These are phyloP conservation scores for Hymenoscyphus infarciens DNA, from an alignment of 2,329 filamentous ascomycete species.

Conservation along the genomic window DNA sequence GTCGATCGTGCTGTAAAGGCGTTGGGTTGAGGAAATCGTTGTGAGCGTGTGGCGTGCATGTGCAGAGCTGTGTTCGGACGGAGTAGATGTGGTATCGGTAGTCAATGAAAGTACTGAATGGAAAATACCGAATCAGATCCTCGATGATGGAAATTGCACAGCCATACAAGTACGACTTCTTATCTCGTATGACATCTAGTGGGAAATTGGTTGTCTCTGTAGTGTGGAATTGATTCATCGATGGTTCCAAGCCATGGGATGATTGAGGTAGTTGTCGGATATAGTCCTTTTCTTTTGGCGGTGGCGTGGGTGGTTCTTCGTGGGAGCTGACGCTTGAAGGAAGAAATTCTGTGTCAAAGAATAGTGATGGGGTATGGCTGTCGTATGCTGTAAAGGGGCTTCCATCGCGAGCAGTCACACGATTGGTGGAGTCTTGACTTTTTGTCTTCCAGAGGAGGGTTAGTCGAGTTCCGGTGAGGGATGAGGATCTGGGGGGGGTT, in stretches of 20 bases:
- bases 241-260: slow-evolving; percentile 12
- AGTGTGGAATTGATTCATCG: slow-evolving; percentile 14
- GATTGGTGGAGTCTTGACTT: not conserved
- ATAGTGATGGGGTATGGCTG: not conserved
- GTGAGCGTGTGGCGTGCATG: not conserved
- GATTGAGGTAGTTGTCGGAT: not conserved
- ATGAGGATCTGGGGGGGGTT: slow-evolving; percentile 25
- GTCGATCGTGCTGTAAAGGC: not conserved
- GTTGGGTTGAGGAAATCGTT: not conserved
- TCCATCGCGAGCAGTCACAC: not conserved
- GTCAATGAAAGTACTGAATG: slow-evolving; percentile 4
- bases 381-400: slow-evolving; percentile 6
- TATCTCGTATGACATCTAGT: not conserved
- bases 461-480: slow-evolving; percentile 10
- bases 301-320: not conserved
- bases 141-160: slow-evolving; percentile 4
- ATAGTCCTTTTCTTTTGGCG: not conserved
- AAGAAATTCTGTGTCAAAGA: not conserved
- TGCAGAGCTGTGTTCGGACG: not conserved
- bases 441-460: not conserved
- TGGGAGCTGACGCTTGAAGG: not conserved
- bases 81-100: not conserved
- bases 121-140: slow-evolving; percentile 3
- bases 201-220: not conserved
- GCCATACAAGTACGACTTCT: not conserved